Percentiles rank a stretch among this genome's conserved stretches.
phyloP scores from a whole-genome alignment of 2,329 filamentous ascomycete species.

The Zasmidium citrigriseum region DNA sequence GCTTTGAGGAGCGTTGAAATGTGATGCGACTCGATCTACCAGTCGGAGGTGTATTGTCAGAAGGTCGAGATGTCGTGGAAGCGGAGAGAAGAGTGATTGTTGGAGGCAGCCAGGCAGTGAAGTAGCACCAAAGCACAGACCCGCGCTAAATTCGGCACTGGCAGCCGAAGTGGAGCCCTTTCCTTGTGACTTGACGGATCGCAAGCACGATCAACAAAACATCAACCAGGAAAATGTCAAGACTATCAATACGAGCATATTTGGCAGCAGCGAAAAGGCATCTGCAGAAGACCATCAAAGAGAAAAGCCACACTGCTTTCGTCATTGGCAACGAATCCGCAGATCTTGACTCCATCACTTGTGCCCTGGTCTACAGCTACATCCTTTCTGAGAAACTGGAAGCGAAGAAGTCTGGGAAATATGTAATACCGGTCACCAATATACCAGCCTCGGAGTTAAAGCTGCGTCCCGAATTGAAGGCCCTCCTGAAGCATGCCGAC shows the following conservation, averaged over 20 bases:
- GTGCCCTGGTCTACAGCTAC: constrained; percentile 73
- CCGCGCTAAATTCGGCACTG: background rate
- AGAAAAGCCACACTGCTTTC: constrained; percentile 46
- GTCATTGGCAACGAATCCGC: constrained; percentile 58
- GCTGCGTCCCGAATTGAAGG: constrained; percentile 71
- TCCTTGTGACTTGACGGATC: background rate
- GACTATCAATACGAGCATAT: constrained; percentile 49
- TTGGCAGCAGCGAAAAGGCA: constrained; percentile 46
- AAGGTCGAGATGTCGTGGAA: background rate
- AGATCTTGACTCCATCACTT: constrained; percentile 82
- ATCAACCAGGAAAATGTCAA: constrained; percentile 34
- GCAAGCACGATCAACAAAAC: background rate
- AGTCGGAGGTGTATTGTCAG: no score
- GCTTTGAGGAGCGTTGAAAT: no score
- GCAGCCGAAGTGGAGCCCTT: background rate
- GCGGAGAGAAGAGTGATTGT: background rate
- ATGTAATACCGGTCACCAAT: constrained; percentile 74
- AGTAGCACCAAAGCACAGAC: background rate
- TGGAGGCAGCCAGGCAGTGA: background rate
- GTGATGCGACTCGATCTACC: no score
- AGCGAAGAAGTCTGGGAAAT: constrained; percentile 44
- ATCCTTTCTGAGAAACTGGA: constrained; percentile 62
- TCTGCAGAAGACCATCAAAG: constrained; percentile 43
- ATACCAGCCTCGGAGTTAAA: constrained; percentile 67
- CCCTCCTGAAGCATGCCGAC: constrained; percentile 63